Conservation (phyloP, 176 grass and related monocot genomes). For the Zoysia japonica region DNA sequence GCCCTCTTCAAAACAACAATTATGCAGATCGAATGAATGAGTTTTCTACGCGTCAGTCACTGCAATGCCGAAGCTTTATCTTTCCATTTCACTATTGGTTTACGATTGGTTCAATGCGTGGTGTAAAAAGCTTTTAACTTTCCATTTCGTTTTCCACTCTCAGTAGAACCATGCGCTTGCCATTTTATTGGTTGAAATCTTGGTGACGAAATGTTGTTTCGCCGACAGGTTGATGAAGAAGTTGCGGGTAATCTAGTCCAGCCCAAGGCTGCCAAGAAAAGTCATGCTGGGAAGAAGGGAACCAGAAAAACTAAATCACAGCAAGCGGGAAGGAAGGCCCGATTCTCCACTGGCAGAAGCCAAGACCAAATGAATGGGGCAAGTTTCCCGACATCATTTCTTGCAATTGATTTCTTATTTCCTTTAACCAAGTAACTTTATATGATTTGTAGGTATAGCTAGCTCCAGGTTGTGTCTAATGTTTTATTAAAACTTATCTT, state of each 20-base stretch:
- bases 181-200: background rate
- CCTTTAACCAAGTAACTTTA: background rate
- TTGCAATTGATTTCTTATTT: too few relatives aligned
- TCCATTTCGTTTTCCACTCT: background rate
- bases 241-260: background rate
- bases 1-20: too few relatives aligned
- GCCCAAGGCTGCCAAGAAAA: background rate
- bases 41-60: too few relatives aligned
- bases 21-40: too few relatives aligned
- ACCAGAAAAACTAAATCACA: background rate
- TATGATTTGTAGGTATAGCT: background rate
- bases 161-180: background rate
- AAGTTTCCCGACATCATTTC: background rate
- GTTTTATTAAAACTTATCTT: background rate
- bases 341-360: background rate
- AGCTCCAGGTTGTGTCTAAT: background rate
- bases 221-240: constrained; percentile 1
- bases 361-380: background rate
- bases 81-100: too few relatives aligned
- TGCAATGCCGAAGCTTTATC: too few relatives aligned
- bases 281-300: constrained; percentile 3
- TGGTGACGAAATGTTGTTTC: constrained; percentile 4
- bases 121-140: too few relatives aligned
- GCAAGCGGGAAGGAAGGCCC: background rate
- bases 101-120: too few relatives aligned